Evolutionary conservation across 176 grass and related monocot genomes (phyloP), one percentile per base, ranked within the genome.

Genomic region (Oryza punctata): DNA sequence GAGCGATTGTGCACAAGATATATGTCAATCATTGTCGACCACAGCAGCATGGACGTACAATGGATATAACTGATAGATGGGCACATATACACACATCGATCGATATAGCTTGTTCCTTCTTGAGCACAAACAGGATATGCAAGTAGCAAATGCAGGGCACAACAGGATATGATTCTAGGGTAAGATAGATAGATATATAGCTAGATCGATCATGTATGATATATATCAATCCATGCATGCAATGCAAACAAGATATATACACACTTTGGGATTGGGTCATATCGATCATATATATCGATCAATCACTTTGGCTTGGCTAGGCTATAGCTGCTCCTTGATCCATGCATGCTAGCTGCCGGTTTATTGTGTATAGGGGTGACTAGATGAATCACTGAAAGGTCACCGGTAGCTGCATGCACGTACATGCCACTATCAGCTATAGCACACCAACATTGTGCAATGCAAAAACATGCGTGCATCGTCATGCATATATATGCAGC

Each of bases 361-460:
- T 6, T 57, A n/a, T 35, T 45, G 43, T 37, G 2, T 16, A 26
- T 70, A 69, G 73, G 73, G 61, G n/a, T 86, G 88, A 86, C 88
- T 83, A 74, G 83, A 83, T 83, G 74, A 83, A 67, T 47, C 84
- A 79, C 88, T 38, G 50, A 78, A 78, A 72, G 73, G 80, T 78
- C 74, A 54, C 67, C 3, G 10, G n/a, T 16, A 24, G 44, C 27
- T 28, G 10, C 21, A 60, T 61, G 57, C n/a, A 61, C n/a, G 9
- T 61, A 5, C 54, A 7, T 24, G 64, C 69, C 60, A 28, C 84
- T 29, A 33, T 1, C 13, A 41, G 11, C 6, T 3, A 25, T 37
- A 2, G 6, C 40, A 18, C 46, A 50, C 14, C 29, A 35, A 11
- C 23, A 44, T 54, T 54, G 15, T 15, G 30, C 25, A 16, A 18